Percentiles rank a stretch among this genome's conserved stretches.
These are phyloP conservation scores for Cavenderia fasciculata DNA, from an alignment of 78 protist genomes.

Conservation along the genomic window DNA sequence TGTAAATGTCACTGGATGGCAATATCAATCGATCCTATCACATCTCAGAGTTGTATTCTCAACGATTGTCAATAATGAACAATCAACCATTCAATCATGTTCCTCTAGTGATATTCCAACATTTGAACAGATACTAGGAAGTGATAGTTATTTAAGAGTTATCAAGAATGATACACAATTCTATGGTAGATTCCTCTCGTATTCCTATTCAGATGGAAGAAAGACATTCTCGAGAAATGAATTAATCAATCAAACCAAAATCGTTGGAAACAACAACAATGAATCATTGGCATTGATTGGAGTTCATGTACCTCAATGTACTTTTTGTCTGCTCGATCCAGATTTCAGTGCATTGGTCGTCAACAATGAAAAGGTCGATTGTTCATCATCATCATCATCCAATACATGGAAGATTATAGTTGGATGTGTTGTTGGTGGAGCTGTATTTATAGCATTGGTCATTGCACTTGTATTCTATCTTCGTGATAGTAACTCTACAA, in stretches of 20 bases:
- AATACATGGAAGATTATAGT: too few species aligned
- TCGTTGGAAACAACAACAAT: neutral
- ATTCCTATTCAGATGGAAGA: neutral
- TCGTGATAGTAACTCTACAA: too few species aligned
- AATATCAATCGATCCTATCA: neutral
- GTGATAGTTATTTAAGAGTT: neutral
- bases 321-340: neutral
- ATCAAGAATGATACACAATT: neutral
- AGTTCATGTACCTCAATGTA: slow-evolving; percentile 1
- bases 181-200: neutral
- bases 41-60: neutral
- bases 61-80: neutral
- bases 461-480: too few species aligned
- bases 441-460: too few species aligned
- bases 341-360: neutral
- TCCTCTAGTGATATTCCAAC: neutral
- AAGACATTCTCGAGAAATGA: neutral
- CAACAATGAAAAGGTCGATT: too few species aligned
- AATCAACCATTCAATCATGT: neutral
- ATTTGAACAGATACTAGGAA: too few species aligned
- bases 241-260: too few species aligned
- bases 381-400: too few species aligned
- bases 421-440: too few species aligned
- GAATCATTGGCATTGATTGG: neutral
- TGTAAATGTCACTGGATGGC: neutral